Conservation (phyloP, 2,329 filamentous ascomycete genomes). For the Coniochaeta sp. region DNA sequence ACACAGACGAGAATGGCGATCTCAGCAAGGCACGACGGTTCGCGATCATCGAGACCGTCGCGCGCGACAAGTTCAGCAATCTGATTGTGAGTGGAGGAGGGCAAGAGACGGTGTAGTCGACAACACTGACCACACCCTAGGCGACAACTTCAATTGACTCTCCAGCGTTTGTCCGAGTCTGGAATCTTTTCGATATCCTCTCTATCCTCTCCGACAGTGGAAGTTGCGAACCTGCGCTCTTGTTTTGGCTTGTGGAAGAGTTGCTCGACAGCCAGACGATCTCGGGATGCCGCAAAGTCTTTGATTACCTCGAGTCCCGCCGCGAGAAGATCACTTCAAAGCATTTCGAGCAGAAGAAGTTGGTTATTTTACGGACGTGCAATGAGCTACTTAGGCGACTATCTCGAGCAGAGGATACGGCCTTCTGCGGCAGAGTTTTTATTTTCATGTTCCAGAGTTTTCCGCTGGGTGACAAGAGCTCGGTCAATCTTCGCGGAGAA, state of each 20-base stretch:
- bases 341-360: constrained; percentile 73
- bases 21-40: constrained; percentile 46
- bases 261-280: constrained; percentile 94
- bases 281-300: constrained; percentile 80
- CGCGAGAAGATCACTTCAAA: constrained; percentile 78
- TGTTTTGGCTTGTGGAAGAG: constrained; percentile 90
- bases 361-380: constrained; percentile 87
- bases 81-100: constrained; percentile 54
- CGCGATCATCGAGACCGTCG: constrained; percentile 75
- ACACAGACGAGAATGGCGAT: constrained; percentile 21
- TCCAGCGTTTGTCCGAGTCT: constrained; percentile 72
- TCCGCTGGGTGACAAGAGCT: constrained; percentile 91
- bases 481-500: constrained; percentile 91
- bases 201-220: constrained; percentile 78
- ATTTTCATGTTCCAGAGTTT: constrained; percentile 99
- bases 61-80: constrained; percentile 70
- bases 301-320: constrained; percentile 91
- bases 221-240: constrained; percentile 67
- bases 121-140: constrained; percentile 31
- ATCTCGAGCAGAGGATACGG: constrained; percentile 92
- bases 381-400: constrained; percentile 90
- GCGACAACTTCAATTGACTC: constrained; percentile 69
- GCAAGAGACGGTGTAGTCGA: not conserved
- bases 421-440: constrained; percentile 95
- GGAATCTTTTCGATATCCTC: constrained; percentile 92